Evolutionary conservation across 306 rosid species (phyloP).

Genomic region (Myrica gale): DNA sequence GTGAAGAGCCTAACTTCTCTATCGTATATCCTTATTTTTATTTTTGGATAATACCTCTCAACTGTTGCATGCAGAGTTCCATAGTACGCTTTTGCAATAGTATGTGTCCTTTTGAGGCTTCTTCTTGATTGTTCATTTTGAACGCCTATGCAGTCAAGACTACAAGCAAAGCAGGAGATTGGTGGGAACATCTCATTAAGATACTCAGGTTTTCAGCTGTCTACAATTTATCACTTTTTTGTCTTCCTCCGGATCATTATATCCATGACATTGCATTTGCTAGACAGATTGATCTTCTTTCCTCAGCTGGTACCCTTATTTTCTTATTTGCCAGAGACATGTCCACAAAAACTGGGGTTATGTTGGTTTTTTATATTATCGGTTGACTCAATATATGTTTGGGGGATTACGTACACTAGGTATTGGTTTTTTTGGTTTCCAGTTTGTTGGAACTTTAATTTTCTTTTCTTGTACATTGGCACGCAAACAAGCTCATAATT

Average conservation of each 20-base stretch:
- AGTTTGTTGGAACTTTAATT: neutral
- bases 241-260: constrained; percentile 2
- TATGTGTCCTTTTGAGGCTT: neutral
- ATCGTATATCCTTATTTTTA: neutral
- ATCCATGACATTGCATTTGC: neutral
- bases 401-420: neutral
- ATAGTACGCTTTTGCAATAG: neutral
- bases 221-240: neutral
- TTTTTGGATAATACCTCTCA: neutral
- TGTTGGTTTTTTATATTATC: neutral
- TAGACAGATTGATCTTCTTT: neutral
- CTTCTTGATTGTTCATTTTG: neutral
- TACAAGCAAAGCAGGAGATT: constrained; percentile 91
- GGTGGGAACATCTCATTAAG: constrained; percentile 68
- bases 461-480: neutral
- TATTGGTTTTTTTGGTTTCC: constrained; percentile 1
- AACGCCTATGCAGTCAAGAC: constrained; percentile 64
- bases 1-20: neutral
- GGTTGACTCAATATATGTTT: neutral
- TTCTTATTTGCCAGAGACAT: neutral
- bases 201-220: constrained; percentile 73
- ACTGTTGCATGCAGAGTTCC: neutral
- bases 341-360: neutral
- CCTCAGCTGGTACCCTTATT: neutral
- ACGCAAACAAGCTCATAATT: neutral